These are phyloP conservation scores for Trypanosoma avium DNA, from an alignment of 208 protist species.

Conservation along the genomic window DNA sequence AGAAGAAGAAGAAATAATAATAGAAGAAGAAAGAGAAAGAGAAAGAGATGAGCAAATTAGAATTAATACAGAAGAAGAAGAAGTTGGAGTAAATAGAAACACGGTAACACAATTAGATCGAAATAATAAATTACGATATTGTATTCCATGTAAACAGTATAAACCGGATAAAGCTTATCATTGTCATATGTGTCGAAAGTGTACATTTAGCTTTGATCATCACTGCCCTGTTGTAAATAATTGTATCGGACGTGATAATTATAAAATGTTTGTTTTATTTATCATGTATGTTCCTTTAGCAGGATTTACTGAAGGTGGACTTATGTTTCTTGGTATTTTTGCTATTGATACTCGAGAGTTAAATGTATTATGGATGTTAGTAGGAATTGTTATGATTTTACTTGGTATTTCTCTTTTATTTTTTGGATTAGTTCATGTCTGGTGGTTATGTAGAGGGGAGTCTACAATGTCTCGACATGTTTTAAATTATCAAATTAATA, in stretches of 20 bases:
- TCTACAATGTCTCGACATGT: constrained; percentile 54
- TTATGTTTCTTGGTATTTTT: constrained; percentile 45
- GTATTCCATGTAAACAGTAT: constrained; percentile 54
- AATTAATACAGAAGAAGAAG: background rate
- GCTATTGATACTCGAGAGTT: constrained; percentile 29
- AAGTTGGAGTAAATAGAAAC: constrained; percentile 34
- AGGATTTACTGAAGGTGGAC: constrained; percentile 15
- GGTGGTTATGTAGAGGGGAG: constrained; percentile 34
- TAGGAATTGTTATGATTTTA: constrained; percentile 29
- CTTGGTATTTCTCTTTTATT: constrained; percentile 24
- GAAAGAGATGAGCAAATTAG: constrained; percentile 19
- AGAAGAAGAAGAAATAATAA: constrained; percentile 25
- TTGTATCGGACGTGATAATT: constrained; percentile 88
- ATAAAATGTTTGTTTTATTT: constrained; percentile 83
- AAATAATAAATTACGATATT: constrained; percentile 53
- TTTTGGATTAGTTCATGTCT: constrained; percentile 41
- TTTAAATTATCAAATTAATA: background rate
- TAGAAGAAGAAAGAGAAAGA: constrained; percentile 35
- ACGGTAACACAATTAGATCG: constrained; percentile 36
- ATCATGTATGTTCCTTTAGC: constrained; percentile 55
- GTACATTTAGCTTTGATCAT: constrained; percentile 88
- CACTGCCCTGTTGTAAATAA: constrained; percentile 93
- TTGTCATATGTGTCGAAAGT: constrained; percentile 76
- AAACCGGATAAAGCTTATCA: constrained; percentile 86
- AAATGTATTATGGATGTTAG: constrained; percentile 32